Evolutionary conservation across 1,139 yeast species (phyloP).

Genomic region (Fermentozyma sake): DNA sequence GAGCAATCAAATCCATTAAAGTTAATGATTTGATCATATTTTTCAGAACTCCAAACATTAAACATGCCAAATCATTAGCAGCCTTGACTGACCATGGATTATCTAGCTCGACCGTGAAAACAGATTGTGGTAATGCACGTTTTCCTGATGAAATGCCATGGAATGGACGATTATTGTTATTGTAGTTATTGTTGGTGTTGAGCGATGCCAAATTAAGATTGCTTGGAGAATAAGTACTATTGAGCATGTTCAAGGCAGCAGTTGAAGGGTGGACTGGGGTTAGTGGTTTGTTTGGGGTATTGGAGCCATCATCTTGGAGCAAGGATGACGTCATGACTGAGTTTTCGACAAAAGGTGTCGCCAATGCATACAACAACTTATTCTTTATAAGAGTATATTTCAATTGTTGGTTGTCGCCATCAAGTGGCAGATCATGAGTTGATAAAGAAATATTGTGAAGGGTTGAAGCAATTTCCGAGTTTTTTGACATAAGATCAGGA

Average conservation of each 20-base stretch:
- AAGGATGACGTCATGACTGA: slow-evolving; percentile 43
- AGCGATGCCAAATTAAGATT: not conserved
- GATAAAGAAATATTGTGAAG: slow-evolving; percentile 54
- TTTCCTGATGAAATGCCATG: slow-evolving; percentile 63
- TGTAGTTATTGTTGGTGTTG: slow-evolving; percentile 9
- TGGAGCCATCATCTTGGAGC: slow-evolving; percentile 11
- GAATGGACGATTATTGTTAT: slow-evolving; percentile 40
- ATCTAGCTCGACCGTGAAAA: slow-evolving; percentile 73
- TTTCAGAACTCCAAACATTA: slow-evolving; percentile 78
- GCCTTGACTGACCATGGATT: slow-evolving; percentile 80
- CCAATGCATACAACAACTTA: slow-evolving; percentile 59
- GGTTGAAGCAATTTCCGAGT: slow-evolving; percentile 46
- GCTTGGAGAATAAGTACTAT: slow-evolving; percentile 4
- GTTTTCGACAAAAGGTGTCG: slow-evolving; percentile 69
- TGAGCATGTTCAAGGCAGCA: slow-evolving; percentile 25
- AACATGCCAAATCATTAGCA: slow-evolving; percentile 85
- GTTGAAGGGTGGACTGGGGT: slow-evolving; percentile 19
- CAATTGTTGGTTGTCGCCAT: slow-evolving; percentile 9
- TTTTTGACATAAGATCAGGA: slow-evolving; percentile 22
- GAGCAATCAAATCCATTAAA: slow-evolving; percentile 72
- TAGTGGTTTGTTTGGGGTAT: slow-evolving; percentile 11
- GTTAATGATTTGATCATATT: slow-evolving; percentile 58
- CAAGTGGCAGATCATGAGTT: slow-evolving; percentile 13
- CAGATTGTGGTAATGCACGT: slow-evolving; percentile 71
- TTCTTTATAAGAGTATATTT: slow-evolving; percentile 45